Evolutionary conservation across 2,329 filamentous ascomycete genomes (phyloP), one percentile per base, ranked within the genome.

Genomic region (Scedosporium minutisporum): DNA sequence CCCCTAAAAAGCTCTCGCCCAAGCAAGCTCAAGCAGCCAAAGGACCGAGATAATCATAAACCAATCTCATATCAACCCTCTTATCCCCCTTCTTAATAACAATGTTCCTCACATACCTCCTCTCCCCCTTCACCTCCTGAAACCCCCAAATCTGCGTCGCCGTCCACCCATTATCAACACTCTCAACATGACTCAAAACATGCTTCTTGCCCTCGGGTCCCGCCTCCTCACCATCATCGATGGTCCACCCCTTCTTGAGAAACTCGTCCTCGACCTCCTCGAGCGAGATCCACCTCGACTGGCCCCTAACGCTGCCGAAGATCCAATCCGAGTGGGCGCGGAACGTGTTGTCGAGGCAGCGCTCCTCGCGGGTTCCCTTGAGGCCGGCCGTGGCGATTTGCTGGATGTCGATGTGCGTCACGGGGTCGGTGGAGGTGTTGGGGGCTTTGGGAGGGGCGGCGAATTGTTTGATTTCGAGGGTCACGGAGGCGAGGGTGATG

Each of bases 291-390:
- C 81, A 86, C 57, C 78, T 75, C 53, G 81, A 84, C 64, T 79
- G 80, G 63, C 88, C 90, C 60, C 78, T 77, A 65, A 95, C 82
- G 62, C 76, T 77, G 64, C 92, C 92, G 72, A 96, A 96, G 67
- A 96, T 83, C 80, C 86, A 87, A 78, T 96, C 91, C 25, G 77
- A 77, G 78, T 93, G 90, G 65, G 84, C 82, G 68, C 88, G 86
- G 67, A 68, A 73, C 62, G 67, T 68, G 71, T 74, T 70, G 76
- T 86, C 82, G 61, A 82, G 69, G 70, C 77, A 81, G 64, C 83
- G 82, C 66, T 74, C 72, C 79, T 86, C 83, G 51, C 77, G 71
- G 59, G 78, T 92, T 68, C 85, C 87, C 70, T 83, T 84, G 66
- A 96, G 78, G 62, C 87, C 88, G 64, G 87, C 90, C 7, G 88